phyloP scores from a whole-genome alignment of 2,329 filamentous ascomycete genomes.

The Mollisia scopiformis region DNA sequence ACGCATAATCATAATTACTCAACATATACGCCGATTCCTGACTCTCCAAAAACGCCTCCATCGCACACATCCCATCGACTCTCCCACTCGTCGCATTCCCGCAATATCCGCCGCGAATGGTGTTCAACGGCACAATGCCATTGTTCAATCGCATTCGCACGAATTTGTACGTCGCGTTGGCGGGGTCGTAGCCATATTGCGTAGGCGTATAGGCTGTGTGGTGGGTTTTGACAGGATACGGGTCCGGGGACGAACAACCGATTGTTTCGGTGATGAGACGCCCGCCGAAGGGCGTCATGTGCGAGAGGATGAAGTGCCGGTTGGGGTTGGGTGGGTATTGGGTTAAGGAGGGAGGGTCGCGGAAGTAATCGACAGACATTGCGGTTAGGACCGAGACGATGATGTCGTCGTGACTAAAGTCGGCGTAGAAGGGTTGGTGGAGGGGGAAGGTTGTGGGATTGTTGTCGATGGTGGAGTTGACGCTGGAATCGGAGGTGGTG shows the following conservation, averaged over 20 bases:
- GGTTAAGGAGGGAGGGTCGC: constrained; percentile 46
- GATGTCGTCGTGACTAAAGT: constrained; percentile 89
- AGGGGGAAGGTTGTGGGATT: constrained; percentile 73
- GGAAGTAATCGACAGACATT: constrained; percentile 57
- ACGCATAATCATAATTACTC: constrained; percentile 51
- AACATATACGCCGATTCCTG: constrained; percentile 42
- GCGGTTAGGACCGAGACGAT: constrained; percentile 68
- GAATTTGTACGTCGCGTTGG: constrained; percentile 48
- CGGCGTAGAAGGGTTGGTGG: constrained; percentile 69
- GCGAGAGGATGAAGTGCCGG: constrained; percentile 51
- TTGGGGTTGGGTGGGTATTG: constrained; percentile 46
- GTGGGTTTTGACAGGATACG: constrained; percentile 42
- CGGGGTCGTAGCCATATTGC: constrained; percentile 49
- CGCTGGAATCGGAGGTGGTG: constrained; percentile 68
- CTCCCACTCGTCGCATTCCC: constrained; percentile 37
- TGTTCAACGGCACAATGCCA: constrained; percentile 49
- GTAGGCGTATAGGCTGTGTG: constrained; percentile 44
- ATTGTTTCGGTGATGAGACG: constrained; percentile 59
- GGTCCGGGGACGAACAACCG: constrained; percentile 47
- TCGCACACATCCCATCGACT: constrained; percentile 48
- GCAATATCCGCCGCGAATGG: constrained; percentile 50
- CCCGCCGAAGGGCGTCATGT: constrained; percentile 57
- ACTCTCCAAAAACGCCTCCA: constrained; percentile 45
- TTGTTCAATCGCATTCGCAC: constrained; percentile 53
- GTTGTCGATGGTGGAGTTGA: constrained; percentile 75